Base-by-base conservation (phyloP, 371 early-diverging fungal genomes). In the Circinella minor region DNA sequence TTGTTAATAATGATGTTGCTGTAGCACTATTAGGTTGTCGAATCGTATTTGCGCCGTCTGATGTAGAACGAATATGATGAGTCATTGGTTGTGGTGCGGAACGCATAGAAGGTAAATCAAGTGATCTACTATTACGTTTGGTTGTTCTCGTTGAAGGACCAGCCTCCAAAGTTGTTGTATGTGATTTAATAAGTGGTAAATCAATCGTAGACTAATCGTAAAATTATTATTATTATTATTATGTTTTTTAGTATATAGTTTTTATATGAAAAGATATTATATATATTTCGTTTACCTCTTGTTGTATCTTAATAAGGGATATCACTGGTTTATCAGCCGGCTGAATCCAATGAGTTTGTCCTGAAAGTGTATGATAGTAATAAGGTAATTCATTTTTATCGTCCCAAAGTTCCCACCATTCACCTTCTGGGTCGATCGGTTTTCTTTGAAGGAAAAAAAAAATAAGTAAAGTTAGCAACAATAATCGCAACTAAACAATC, bases 351-450 rank as follows among this genome's bases (percentile, higher is more conserved):
- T 92, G 94, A 7, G 96, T 96, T 65, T 91, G 83, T 36, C 91
- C 90, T 0, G 96, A 92, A 60, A 79, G 81, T 9, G 96, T 91
- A 81, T 96, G 92, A 86, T 96, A 96, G 77, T 94, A 97, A 78
- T 96, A 98, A 4, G 89, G 90, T 57, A 93, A 77, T 57, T 92
- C 88, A 63, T 93, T 88, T 55, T 87, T 84, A 46, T 95, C 93
- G 77, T 98, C 97, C 74, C 90, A 91, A 46, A 97, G 86, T 82
- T 97, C 96, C 97, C 98, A 97, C 96, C 97, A 98, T 74, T 96
- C 97, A 67, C 91, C 91, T 57, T 86, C 86, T 27, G 92, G 92
- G 75, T 74, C 73, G 11, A 38, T 65, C 27, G 73, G 57, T 68
- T 75, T 71, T 49, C 77, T 79, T 38, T 47, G 7, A 43, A 64